Evolutionary conservation across 1,284 basidiomycete species (phyloP).

Genomic region (Apiotrichum sp.): DNA sequence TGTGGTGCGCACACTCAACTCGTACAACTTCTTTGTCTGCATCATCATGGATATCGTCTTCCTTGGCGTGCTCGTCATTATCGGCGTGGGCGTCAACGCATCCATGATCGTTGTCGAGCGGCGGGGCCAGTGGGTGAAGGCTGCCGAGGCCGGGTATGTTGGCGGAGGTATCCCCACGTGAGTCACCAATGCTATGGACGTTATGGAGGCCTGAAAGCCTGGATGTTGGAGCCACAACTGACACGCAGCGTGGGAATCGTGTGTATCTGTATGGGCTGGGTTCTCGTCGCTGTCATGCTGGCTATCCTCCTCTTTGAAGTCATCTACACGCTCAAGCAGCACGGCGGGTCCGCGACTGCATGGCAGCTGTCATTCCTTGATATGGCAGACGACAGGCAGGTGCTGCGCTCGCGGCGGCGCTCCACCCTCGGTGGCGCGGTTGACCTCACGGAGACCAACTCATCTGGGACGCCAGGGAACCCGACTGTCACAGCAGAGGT

Average conservation of each 20-base stretch:
- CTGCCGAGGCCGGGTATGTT: not conserved
- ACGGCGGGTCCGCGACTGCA: not conserved
- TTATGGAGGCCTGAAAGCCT: no score
- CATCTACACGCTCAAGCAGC: not conserved
- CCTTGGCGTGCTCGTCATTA: not conserved
- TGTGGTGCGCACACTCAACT: not conserved
- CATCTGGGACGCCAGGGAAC: no score
- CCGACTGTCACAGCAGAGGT: not conserved
- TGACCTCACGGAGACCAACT: no score
- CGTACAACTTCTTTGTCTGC: not conserved
- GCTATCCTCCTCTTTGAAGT: not conserved
- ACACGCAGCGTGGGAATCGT: not conserved
- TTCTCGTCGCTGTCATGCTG: not conserved
- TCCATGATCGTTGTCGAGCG: not conserved
- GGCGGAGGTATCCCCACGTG: not conserved
- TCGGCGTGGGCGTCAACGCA: not conserved
- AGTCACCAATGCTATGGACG: not conserved
- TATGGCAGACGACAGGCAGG: not conserved
- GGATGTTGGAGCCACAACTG: no score
- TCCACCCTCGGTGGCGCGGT: no score
- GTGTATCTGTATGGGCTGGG: not conserved
- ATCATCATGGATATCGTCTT: constrained; percentile 1
- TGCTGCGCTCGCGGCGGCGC: not conserved
- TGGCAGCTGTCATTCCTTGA: constrained; percentile 1
- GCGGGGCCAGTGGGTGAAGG: not conserved